Evolutionary conservation across 495 filamentous ascomycete genomes (phyloP).

Genomic region (Penicillium macrosclerotiorum): DNA sequence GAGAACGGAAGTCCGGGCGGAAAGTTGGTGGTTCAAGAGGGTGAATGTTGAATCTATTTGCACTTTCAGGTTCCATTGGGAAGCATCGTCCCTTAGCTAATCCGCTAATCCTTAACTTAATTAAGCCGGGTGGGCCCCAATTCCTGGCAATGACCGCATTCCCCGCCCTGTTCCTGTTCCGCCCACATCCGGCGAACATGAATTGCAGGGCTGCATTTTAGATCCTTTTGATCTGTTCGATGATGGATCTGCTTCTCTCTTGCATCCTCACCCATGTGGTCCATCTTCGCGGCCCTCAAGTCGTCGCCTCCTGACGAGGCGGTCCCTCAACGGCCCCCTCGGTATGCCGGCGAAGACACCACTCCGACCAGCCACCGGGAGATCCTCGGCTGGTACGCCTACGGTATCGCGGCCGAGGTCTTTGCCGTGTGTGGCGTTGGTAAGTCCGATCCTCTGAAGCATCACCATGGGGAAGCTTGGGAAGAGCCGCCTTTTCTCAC

Average conservation of each 20-base stretch:
- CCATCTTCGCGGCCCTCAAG: constrained; percentile 19
- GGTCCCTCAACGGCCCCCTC: constrained; percentile 34
- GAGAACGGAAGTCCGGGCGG: too few relatives aligned
- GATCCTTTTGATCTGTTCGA: neutral
- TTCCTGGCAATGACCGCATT: neutral
- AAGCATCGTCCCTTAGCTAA: too few relatives aligned
- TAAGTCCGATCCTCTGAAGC: constrained; percentile 13
- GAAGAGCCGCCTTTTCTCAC: too few relatives aligned
- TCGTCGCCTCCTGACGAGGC: constrained; percentile 22
- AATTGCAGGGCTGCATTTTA: neutral
- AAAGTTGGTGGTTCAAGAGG: too few relatives aligned
- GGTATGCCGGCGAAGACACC: constrained; percentile 78
- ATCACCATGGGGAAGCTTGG: too few relatives aligned
- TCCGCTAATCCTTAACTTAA: too few relatives aligned
- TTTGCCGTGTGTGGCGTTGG: constrained; percentile 84
- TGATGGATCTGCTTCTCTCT: constrained; percentile 13
- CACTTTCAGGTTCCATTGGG: too few relatives aligned
- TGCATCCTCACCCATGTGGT: constrained; percentile 17
- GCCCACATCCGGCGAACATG: constrained; percentile 21
- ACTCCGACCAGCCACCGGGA: constrained; percentile 76
- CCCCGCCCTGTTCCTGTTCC: constrained; percentile 8
- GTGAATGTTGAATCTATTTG: too few relatives aligned
- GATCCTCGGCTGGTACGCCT: constrained; percentile 84
- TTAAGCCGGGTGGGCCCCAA: neutral
- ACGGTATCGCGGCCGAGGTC: constrained; percentile 86